Evolutionary conservation across 805 yeast genomes (phyloP), one percentile per base, ranked within the genome.

Genomic region (Schwanniomyces yamadae): DNA sequence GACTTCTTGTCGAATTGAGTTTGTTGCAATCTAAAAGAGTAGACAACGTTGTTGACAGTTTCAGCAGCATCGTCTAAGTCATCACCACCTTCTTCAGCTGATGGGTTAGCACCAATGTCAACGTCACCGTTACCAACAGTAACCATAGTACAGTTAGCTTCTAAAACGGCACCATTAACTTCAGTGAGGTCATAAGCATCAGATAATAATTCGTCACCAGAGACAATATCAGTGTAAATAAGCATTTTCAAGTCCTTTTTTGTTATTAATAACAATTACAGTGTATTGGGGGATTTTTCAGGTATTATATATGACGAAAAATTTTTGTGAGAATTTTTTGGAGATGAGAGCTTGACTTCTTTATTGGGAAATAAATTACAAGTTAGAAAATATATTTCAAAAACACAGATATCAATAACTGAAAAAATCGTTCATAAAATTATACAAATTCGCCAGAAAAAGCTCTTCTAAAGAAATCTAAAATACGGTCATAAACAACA

Each of bases 31-130:
- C 97, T 87, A 93, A 93, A 90, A 52, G 97, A 88, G 90, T 89
- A 81, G 57, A 91, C 97, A 66, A 93, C 87, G 78, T 93, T 93
- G 95, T 91, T 93, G 66, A 93, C 97, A 58, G 87, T 78, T 73
- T 84, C 91, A 56, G 76, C 75, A 71, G 83, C 87, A 36, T 85
- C 95, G 58, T 88, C 98, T 35, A 80, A 65, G 40, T 71, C 90
- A 23, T 84, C 96, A 28, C 69, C 89, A 66, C 74, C 97, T 54
- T 76, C 98, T 75, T 93, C 99, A 54, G 98, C 97, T 59, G 96
- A 88, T 63, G 99, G 97, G 84, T 93, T 93, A 61, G 96, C 99
- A 75, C 99, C 99, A 69, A 93, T 93, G 71, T 93, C 98, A 57
- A 93, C 81, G 64, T 93, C 93, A 60, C 80, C 97, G 64, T 88